These are phyloP conservation scores for Pseudocercospora cruenta DNA, from an alignment of 2,329 filamentous ascomycete genomes.

Conservation along the genomic window DNA sequence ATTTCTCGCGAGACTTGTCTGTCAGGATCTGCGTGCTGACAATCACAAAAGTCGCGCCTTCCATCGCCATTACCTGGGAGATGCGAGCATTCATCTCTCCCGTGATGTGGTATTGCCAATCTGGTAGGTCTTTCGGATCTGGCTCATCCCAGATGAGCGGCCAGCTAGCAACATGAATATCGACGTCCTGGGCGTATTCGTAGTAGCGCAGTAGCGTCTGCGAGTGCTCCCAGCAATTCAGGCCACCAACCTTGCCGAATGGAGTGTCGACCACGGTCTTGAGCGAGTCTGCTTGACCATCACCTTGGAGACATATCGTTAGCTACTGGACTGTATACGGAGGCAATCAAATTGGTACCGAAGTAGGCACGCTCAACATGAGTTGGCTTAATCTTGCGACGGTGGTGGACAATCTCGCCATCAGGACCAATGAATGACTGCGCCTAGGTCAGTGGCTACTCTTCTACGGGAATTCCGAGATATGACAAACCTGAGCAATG, in stretches of 20 bases:
- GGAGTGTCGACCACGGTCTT: slow-evolving; percentile 48
- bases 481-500: slow-evolving; percentile 49
- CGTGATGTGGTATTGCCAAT: slow-evolving; percentile 17
- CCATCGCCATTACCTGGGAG: slow-evolving; percentile 17
- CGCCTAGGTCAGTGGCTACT: background rate
- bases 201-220: slow-evolving; percentile 19
- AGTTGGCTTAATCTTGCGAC: slow-evolving; percentile 62
- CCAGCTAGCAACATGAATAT: slow-evolving; percentile 19
- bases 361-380: slow-evolving; percentile 61
- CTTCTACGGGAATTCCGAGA: background rate
- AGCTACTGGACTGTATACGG: background rate
- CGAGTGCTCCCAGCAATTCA: slow-evolving; percentile 36
- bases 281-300: slow-evolving; percentile 57
- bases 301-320: slow-evolving; percentile 35
- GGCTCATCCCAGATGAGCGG: slow-evolving; percentile 14
- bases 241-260: slow-evolving; percentile 26
- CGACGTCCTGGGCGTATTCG: slow-evolving; percentile 16
- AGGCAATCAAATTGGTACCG: slow-evolving; percentile 27
- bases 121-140: background rate
- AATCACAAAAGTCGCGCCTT: slow-evolving; percentile 16
- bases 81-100: slow-evolving; percentile 13
- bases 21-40: slow-evolving; percentile 15
- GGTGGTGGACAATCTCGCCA: slow-evolving; percentile 55
- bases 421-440: slow-evolving; percentile 50
- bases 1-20: slow-evolving; percentile 3